Evolutionary conservation across 306 rosid genomes (phyloP).

Genomic region (Abrus precatorius): DNA sequence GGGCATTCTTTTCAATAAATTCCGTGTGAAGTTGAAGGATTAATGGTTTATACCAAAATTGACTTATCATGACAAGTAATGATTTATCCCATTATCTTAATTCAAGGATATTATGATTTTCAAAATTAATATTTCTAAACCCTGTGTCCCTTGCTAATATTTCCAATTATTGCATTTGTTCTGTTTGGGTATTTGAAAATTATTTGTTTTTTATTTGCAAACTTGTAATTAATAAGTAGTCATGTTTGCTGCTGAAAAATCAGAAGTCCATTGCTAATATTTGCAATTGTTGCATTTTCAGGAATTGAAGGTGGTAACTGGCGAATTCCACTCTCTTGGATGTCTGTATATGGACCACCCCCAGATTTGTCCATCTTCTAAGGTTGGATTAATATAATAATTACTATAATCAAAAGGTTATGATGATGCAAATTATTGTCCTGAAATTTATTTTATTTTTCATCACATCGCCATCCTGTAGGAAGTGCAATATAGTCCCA

Average conservation of each 20-base stretch:
- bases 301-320: conserved; percentile 66
- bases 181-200: too few relatives aligned
- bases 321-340: conserved; percentile 86
- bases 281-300: conserved; percentile 47
- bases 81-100: not conserved
- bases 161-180: not conserved
- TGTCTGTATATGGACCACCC: conserved; percentile 84
- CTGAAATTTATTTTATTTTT: too few relatives aligned
- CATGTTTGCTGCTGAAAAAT: conserved; percentile 23
- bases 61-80: conserved; percentile 19
- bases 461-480: too few relatives aligned
- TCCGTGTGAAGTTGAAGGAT: conserved; percentile 2
- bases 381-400: conserved; percentile 34
- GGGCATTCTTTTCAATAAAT: conserved; percentile 14
- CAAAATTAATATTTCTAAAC: not conserved
- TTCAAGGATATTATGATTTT: conserved; percentile 14
- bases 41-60: not conserved
- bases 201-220: too few relatives aligned
- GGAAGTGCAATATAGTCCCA: too few relatives aligned
- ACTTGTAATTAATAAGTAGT: not conserved
- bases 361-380: conserved; percentile 83
- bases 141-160: not conserved
- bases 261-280: not conserved
- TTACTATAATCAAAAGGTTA: not conserved
- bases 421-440: not conserved